phyloP scores from a whole-genome alignment of 495 filamentous ascomycete genomes.

The Apiosordaria backusii region DNA sequence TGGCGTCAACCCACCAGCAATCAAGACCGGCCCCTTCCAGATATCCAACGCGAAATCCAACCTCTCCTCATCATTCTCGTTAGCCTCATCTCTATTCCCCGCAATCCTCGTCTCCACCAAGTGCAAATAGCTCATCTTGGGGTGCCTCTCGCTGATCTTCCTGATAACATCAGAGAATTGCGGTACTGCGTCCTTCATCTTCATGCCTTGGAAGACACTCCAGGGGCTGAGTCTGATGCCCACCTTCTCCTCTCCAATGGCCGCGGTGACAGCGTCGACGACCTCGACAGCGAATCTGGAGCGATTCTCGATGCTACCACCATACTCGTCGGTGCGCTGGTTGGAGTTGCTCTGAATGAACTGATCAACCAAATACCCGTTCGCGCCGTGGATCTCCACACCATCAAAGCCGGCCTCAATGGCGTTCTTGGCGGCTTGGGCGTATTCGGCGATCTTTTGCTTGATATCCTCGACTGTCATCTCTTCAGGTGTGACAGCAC shows the following conservation, averaged over 20 bases:
- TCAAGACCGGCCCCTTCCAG: conserved; percentile 52
- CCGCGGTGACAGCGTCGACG: conserved; percentile 56
- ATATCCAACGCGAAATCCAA: conserved; percentile 53
- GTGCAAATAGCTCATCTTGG: conserved; percentile 65
- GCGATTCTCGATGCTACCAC: conserved; percentile 70
- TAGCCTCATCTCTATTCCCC: conserved; percentile 32
- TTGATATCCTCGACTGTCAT: conserved; percentile 58
- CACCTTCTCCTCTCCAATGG: conserved; percentile 59
- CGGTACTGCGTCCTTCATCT: conserved; percentile 58
- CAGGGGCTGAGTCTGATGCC: conserved; percentile 65
- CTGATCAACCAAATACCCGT: conserved; percentile 74
- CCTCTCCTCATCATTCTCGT: conserved; percentile 42
- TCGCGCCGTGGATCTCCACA: conserved; percentile 71
- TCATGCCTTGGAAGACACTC: conserved; percentile 64
- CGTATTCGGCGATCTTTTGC: conserved; percentile 54
- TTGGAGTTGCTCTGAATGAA: conserved; percentile 64
- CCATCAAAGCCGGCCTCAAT: conserved; percentile 71
- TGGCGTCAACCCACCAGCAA: conserved; percentile 58
- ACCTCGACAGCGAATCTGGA: conserved; percentile 64
- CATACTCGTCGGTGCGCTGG: conserved; percentile 61
- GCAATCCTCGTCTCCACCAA: conserved; percentile 53
- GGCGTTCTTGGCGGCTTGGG: conserved; percentile 58
- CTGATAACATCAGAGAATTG: conserved; percentile 60
- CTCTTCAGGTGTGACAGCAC: conserved; percentile 38
- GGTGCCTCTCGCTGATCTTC: conserved; percentile 41